Percentiles rank a stretch among this genome's conserved stretches.
These are phyloP conservation scores for Mallotus repandus DNA, from an alignment of 441 rosid genomes.

Conservation along the genomic window DNA sequence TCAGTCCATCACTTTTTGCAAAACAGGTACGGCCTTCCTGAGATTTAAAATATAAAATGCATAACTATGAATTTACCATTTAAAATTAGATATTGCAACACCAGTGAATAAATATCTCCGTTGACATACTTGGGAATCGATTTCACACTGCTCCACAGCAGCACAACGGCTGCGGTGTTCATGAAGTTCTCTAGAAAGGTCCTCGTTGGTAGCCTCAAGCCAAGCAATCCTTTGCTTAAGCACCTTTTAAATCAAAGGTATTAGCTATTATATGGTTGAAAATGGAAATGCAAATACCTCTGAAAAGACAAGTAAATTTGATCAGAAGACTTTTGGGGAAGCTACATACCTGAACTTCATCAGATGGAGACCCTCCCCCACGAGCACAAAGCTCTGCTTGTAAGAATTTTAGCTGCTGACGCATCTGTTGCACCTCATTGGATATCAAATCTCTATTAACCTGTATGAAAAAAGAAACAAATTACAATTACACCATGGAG, in stretches of 20 bases:
- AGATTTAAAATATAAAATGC: slow-evolving; percentile 18
- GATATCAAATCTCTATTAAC: slow-evolving; percentile 93
- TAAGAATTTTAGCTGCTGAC: slow-evolving; percentile 84
- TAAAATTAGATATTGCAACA: not conserved
- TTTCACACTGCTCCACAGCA: slow-evolving; percentile 53
- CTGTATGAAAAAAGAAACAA: slow-evolving; percentile 33
- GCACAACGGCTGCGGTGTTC: slow-evolving; percentile 68
- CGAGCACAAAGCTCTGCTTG: slow-evolving; percentile 96
- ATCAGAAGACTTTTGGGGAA: slow-evolving; percentile 9
- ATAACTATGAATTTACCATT: slow-evolving; percentile 13
- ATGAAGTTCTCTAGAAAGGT: slow-evolving; percentile 88
- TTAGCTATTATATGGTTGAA: not conserved
- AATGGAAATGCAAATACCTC: not conserved
- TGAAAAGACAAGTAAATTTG: not conserved
- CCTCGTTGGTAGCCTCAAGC: slow-evolving; percentile 91
- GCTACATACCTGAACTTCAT: slow-evolving; percentile 73
- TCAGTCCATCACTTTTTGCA: slow-evolving; percentile 68
- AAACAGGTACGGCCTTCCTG: slow-evolving; percentile 51
- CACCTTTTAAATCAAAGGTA: slow-evolving; percentile 37
- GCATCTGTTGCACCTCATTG: slow-evolving; percentile 94
- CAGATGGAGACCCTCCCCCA: slow-evolving; percentile 64
- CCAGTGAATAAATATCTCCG: slow-evolving; percentile 4
- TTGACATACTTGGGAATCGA: slow-evolving; percentile 64
- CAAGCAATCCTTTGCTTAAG: slow-evolving; percentile 86
- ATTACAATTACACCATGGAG: not conserved